Evolutionary conservation across 306 rosid genomes (phyloP).

Genomic region (Comarum palustre): DNA sequence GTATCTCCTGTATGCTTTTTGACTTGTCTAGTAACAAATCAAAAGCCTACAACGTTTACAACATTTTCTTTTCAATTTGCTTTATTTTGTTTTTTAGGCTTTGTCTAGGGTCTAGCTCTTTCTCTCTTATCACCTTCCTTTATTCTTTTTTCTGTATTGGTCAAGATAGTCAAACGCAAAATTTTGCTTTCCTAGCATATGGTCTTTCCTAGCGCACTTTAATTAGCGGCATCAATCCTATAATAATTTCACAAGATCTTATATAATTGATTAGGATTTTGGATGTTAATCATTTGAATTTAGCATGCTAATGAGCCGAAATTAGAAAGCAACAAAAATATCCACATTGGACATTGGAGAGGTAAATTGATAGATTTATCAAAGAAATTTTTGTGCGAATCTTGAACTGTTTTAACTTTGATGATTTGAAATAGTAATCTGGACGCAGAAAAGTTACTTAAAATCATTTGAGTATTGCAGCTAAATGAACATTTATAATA

Average conservation of each 20-base stretch:
- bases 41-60: background rate
- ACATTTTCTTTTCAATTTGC: background rate
- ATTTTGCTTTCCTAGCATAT: conserved; percentile 13
- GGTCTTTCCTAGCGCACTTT: conserved; percentile 13
- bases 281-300: conserved; percentile 29
- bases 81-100: conserved; percentile 6
- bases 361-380: conserved; percentile 1
- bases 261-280: background rate
- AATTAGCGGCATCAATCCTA: conserved; percentile 17
- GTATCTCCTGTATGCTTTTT: too few species aligned
- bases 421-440: conserved; percentile 4
- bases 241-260: conserved; percentile 10
- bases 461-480: background rate
- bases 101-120: background rate
- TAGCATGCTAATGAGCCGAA: conserved; percentile 12
- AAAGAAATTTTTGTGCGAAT: conserved; percentile 18
- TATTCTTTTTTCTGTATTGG: background rate
- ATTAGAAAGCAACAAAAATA: background rate
- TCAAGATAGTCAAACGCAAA: conserved; percentile 18
- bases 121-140: background rate
- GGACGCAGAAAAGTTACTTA: background rate
- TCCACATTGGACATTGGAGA: conserved; percentile 3
- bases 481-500: background rate
- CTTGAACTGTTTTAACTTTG: conserved; percentile 9
- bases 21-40: background rate